These are phyloP conservation scores for Maudiozyma pseudohumilis DNA, from an alignment of 805 yeast genomes.

Conservation along the genomic window DNA sequence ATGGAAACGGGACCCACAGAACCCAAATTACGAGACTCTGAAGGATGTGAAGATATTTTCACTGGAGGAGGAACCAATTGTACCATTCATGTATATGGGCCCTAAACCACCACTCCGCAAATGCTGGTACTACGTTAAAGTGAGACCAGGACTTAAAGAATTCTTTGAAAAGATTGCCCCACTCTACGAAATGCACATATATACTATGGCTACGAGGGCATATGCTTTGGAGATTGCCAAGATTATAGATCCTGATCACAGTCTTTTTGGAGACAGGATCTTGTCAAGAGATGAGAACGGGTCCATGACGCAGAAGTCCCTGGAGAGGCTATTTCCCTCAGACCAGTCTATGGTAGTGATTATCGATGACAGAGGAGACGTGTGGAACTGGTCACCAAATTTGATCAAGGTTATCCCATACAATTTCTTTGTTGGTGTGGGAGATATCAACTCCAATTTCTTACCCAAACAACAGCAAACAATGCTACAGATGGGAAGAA, in stretches of 20 bases:
- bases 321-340: constrained; percentile 84
- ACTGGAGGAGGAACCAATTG: constrained; percentile 61
- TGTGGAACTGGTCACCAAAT: constrained; percentile 95
- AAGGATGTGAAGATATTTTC: constrained; percentile 72
- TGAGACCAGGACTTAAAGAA: constrained; percentile 75
- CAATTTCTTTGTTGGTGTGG: constrained; percentile 93
- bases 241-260: constrained; percentile 83
- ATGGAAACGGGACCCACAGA: constrained; percentile 81
- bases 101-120: constrained; percentile 46
- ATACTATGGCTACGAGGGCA: constrained; percentile 95
- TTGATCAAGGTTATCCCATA: constrained; percentile 88
- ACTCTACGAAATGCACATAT: constrained; percentile 81
- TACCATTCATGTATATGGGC: constrained; percentile 51
- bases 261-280: constrained; percentile 82
- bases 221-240: constrained; percentile 85
- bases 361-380: constrained; percentile 96
- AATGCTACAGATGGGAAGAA: constrained; percentile 31
- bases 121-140: constrained; percentile 87
- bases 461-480: constrained; percentile 77
- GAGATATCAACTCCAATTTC: constrained; percentile 90
- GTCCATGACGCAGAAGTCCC: constrained; percentile 75
- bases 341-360: constrained; percentile 94
- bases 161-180: constrained; percentile 58
- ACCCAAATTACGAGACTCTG: constrained; percentile 78
- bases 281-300: constrained; percentile 93